Evolutionary conservation across 805 yeast species (phyloP), one percentile per base, ranked within the genome.

Genomic region (Wickerhamomyces hampshirensis): DNA sequence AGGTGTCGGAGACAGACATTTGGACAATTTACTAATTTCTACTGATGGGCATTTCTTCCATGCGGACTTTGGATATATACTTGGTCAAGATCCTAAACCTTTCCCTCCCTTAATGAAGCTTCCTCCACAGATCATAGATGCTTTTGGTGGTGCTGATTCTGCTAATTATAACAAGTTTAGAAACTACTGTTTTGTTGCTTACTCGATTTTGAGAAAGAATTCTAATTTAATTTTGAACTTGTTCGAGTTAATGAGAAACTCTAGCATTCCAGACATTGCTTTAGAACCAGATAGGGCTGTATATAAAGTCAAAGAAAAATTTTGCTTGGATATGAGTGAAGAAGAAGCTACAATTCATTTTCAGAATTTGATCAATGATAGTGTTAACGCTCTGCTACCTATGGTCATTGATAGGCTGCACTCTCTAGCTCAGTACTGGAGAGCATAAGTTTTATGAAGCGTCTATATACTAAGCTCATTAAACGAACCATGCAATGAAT

Each of bases 101-200:
- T 93, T 93, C 62, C 98, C 99, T 11, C 99, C 99, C 1, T 69
- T 91, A 63, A 93, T 93, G 97, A 93, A 93, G 55, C 65, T 93
- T 26, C 98, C 98, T 0, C 93, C 93, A 28, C 98, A 93, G 60
- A 83, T 93, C 13, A 84, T 93, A 28, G 98, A 93, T 47, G 98
- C 97, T 0, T 93, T 93, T 87, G 99, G 99, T 2, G 98, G 98
- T 1, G 73, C 86, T 34, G 71, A 74, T 43, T 87, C 91, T 34
- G 84, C 82, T 29, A 89, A 91, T 57, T 93, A 85, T 59, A 78
- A 80, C 44, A 76, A 83, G 44, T 93, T 93, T 63, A 75, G 94
- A 51, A 85, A 86, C 58, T 89, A 89, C 61, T 93, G 99, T 55
- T 93, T 89, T 63, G 91, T 93, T 14, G 86, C 96, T 0, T 93